These are phyloP conservation scores for Phyllosticta capitalensis DNA, from an alignment of 2,329 filamentous ascomycete genomes.

Conservation along the genomic window DNA sequence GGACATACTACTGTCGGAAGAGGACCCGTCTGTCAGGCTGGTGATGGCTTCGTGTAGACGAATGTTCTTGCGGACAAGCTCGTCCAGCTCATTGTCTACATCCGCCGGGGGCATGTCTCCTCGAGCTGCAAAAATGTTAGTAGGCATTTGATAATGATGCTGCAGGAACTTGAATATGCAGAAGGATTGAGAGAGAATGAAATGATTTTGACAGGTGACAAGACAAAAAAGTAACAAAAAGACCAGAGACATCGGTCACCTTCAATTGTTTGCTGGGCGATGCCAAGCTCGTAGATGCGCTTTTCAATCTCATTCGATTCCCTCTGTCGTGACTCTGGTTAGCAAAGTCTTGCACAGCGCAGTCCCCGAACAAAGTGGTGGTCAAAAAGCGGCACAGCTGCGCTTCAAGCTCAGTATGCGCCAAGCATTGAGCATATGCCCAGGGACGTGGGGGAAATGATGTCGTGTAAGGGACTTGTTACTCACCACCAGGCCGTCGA, in stretches of 20 bases:
- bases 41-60: conserved; percentile 38
- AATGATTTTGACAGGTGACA: not conserved
- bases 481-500: conserved; percentile 40
- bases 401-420: not conserved
- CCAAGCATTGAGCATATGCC: not conserved
- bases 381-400: not conserved
- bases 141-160: not conserved
- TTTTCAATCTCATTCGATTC: conserved; percentile 11
- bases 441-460: not conserved
- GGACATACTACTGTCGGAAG: conserved; percentile 31
- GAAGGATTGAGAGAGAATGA: not conserved
- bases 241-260: not conserved
- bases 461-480: not conserved
- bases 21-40: conserved; percentile 34
- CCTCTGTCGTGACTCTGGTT: not conserved
- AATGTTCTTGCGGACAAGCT: conserved; percentile 39
- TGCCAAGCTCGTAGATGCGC: conserved; percentile 9
- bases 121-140: conserved; percentile 18
- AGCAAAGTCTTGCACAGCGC: not conserved
- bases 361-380: not conserved
- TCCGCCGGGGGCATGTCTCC: conserved; percentile 26
- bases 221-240: not conserved
- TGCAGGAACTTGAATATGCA: not conserved
- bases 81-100: conserved; percentile 38
- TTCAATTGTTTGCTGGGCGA: conserved; percentile 8